Base-by-base conservation (phyloP, 2,329 filamentous ascomycete species). In the Fragosphaeria purpurea region DNA sequence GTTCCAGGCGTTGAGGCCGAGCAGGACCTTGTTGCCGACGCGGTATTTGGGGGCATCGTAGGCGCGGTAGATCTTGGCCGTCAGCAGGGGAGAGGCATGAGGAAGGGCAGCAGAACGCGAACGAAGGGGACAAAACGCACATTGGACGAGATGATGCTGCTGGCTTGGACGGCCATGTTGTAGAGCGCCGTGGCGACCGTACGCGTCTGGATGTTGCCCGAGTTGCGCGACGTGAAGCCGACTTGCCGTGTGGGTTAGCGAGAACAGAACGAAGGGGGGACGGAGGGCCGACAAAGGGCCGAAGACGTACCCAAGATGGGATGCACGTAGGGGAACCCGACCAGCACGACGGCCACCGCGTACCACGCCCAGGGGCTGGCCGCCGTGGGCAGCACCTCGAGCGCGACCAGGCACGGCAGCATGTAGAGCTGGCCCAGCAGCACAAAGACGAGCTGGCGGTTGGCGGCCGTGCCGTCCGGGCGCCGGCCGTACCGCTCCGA, bases 111-210 rank as follows among this genome's bases (percentile, higher is more conserved):
- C 35, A 11, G 11, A 7, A 37, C 35, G 35, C 7, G 35, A 37
- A 4, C 7, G 35, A 37, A 11, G 35, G 11, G 7, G 35, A 11
- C 35, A 11, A 6, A 37, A 11, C 61, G 52, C 38, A 64, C 61
- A 31, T 73, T 73, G 4, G 67, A 67, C 0, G 65, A 61, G 34
- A 70, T 66, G 46, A 75, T 72, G 44, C 62, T 67, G 31, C 66
- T 65, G 0, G 68, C 65, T 51, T 75, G 72, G 0, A 74, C 70
- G 13, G 65, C 66, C 70, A 75, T 75, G 58, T 83, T 84, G 65
- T 83, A 84, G 7, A 82, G 55, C 0, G 79, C 80, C 0, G 75
- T 73, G 0, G 76, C 75, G 9, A 85, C 77, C 1, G 81, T 79
- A 3, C 82, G 67, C 0, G 80, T 83, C 2, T 79, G 71, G 1